Evolutionary conservation across 805 yeast genomes (phyloP).

Genomic region (Ogataea methanolica): DNA sequence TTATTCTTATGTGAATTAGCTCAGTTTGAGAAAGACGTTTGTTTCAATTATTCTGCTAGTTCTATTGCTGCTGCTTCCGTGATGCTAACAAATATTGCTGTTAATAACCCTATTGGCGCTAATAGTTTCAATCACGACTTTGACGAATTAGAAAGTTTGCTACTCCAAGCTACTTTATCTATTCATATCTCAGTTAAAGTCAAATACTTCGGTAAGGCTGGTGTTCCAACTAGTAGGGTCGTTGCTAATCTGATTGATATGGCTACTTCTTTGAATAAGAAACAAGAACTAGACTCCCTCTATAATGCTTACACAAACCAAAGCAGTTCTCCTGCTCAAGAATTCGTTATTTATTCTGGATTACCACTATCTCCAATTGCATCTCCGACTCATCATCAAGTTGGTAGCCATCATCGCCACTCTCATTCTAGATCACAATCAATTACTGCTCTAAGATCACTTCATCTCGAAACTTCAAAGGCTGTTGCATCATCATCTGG

Average conservation of each 20-base stretch:
- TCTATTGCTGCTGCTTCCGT: conserved; percentile 50
- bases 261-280: conserved; percentile 22
- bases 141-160: conserved; percentile 24
- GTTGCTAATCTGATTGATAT: conserved; percentile 22
- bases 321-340: conserved; percentile 15
- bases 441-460: conserved; percentile 17
- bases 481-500: background rate
- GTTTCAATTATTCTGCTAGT: conserved; percentile 43
- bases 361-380: conserved; percentile 6
- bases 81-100: conserved; percentile 41
- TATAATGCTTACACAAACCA: conserved; percentile 8
- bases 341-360: conserved; percentile 15
- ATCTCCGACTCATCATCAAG: conserved; percentile 23
- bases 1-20: conserved; percentile 62
- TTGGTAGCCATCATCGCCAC: conserved; percentile 10
- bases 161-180: conserved; percentile 20
- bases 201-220: conserved; percentile 20
- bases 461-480: conserved; percentile 16
- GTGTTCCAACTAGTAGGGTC: conserved; percentile 12
- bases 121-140: conserved; percentile 26
- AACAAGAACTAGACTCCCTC: conserved; percentile 17
- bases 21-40: conserved; percentile 56
- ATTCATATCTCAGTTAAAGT: conserved; percentile 23
- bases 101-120: conserved; percentile 35
- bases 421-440: conserved; percentile 22